Percentiles rank a stretch among this genome's conserved stretches.
Evolutionary conservation across 208 protist genomes (phyloP).

Genomic region (Crithidia sp.): DNA sequence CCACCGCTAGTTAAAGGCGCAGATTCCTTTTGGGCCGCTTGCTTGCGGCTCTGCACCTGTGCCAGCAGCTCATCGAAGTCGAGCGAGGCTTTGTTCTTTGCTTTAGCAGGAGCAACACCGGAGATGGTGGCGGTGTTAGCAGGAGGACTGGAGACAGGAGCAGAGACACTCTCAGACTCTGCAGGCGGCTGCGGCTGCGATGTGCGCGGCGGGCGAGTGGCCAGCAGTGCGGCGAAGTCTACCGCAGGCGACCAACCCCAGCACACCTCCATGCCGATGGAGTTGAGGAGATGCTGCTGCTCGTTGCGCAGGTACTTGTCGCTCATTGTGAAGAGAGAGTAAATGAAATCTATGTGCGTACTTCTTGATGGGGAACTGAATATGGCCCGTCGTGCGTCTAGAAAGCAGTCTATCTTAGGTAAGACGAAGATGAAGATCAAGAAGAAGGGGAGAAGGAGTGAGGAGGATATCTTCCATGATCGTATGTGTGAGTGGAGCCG

Average conservation of each 20-base stretch:
- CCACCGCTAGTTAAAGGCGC: background rate
- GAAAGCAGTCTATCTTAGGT: too few relatives aligned
- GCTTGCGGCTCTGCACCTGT: conserved; percentile 19
- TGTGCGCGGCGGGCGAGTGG: conserved; percentile 13
- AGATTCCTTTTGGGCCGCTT: too few relatives aligned
- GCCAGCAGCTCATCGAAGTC: conserved; percentile 60
- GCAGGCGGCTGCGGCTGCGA: background rate
- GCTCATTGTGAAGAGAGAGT: conserved; percentile 55
- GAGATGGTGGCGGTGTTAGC: background rate
- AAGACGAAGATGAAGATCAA: too few relatives aligned
- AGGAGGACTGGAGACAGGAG: background rate
- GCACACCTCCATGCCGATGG: conserved; percentile 80
- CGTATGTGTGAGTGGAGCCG: too few relatives aligned
- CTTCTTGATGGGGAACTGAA: background rate
- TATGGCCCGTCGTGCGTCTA: too few relatives aligned
- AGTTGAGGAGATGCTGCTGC: conserved; percentile 82
- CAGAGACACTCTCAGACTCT: background rate
- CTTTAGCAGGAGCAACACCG: background rate
- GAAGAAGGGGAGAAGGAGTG: too few relatives aligned
- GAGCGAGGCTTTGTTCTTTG: conserved; percentile 32
- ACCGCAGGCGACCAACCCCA: conserved; percentile 92
- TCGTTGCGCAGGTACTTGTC: conserved; percentile 87
- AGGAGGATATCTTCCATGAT: too few relatives aligned
- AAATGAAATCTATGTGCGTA: background rate
- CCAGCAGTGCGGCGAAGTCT: conserved; percentile 68